A percentile compares a stretch with the other conserved stretches of the same genome.
Conservation (phyloP, 2,329 filamentous ascomycete genomes). For the Colletotrichum horii region DNA sequence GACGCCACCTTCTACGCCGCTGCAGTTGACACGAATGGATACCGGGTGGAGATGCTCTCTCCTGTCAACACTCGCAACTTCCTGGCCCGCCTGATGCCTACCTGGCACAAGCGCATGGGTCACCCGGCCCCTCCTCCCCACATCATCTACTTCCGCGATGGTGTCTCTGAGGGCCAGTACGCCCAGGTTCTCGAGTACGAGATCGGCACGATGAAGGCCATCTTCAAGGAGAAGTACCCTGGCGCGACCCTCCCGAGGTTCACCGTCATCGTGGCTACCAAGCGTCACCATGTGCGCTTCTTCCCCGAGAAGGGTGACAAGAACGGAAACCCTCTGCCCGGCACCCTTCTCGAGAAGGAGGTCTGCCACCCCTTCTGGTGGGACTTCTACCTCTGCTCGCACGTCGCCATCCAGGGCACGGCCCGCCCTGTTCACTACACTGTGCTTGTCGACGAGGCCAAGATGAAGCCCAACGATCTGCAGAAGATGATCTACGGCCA, state of each 20-base stretch:
- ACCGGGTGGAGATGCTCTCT: conserved; percentile 79
- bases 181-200: conserved; percentile 80
- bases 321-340: conserved; percentile 84
- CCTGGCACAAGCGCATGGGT: conserved; percentile 68
- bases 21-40: conserved; percentile 81
- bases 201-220: conserved; percentile 70
- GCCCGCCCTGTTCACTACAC: conserved; percentile 92
- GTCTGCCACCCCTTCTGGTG: conserved; percentile 91
- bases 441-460: conserved; percentile 82
- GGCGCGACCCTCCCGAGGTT: conserved; percentile 60
- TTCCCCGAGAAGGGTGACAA: conserved; percentile 72
- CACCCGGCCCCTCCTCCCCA: conserved; percentile 59
- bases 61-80: conserved; percentile 69
- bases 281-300: conserved; percentile 93
- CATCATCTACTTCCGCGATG: conserved; percentile 92
- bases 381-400: conserved; percentile 76
- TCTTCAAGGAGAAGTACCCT: conserved; percentile 49
- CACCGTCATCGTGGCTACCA: conserved; percentile 87
- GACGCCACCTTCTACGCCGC: conserved; percentile 79
- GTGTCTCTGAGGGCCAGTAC: conserved; percentile 89
- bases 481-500: conserved; percentile 94
- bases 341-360: conserved; percentile 85
- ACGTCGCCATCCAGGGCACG: conserved; percentile 87
- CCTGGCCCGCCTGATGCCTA: conserved; percentile 65
- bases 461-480: conserved; percentile 69